Evolutionary conservation across 495 filamentous ascomycete species (phyloP), one percentile per base, ranked within the genome.

Genomic region (Sporormia fimetaria): DNA sequence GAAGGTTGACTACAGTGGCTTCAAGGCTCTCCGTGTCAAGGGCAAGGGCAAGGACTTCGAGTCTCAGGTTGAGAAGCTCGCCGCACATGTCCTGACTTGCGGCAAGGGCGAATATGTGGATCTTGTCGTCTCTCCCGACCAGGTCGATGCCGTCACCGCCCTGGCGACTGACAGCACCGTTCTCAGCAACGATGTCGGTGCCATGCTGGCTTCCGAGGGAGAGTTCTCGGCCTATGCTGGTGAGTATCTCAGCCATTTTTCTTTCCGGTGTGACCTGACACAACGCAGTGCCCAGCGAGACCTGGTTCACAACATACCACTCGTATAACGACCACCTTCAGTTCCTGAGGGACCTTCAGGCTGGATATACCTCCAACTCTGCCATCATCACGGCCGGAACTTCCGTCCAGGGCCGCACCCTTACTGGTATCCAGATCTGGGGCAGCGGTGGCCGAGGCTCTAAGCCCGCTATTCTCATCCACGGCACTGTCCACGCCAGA

Each of bases 351-450:
- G 69, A 74, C 33, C 62, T 79, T 6, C 55, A 60, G 9, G 61
- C 59, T 0, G 40, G 56, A 6, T 72, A 65, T 41, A 59, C 72
- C 3, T 40, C 45, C 15, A 65, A 71, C 33, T 67, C 72, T 0
- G 68, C 74, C 54, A 64, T 76, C 29, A 55, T 78, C 40, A 63
- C 56, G 4, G 57, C 63, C 3, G 75, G 75, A 5, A 56, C 32
- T 2, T 75, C 75, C 3, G 53, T 62, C n/a, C 51, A 73, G 30
- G 73, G 72, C 0, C 57, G 67, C n/a, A 26, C 54, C 22, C 67
- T 79, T n/a, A 70, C 64, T 21, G 74, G 71, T 21, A 73, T 78
- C 36, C 74, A 76, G 51, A 59, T 78, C 37, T 77, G 62, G 54
- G 75, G 47, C 3, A 44, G 73, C 5, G 68, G 69, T 9, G 69